phyloP scores from a whole-genome alignment of 805 yeast genomes.

The Candida argentea region DNA sequence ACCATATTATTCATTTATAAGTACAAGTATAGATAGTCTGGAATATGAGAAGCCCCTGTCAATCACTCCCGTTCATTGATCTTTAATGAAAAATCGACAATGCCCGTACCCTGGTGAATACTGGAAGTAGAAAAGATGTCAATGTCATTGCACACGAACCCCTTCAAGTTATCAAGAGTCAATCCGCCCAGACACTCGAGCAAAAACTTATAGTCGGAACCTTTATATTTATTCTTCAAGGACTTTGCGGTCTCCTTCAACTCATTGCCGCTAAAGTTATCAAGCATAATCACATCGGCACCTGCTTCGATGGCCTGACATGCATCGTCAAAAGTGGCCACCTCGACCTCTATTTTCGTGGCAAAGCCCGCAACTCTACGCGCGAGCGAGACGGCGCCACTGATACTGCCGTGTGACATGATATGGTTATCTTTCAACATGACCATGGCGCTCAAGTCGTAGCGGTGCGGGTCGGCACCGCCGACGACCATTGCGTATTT shows the following conservation, averaged over 20 bases:
- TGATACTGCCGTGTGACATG: constrained; percentile 88
- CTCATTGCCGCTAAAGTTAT: constrained; percentile 65
- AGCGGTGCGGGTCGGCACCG: constrained; percentile 87
- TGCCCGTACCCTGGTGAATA: constrained; percentile 83
- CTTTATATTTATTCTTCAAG: constrained; percentile 54
- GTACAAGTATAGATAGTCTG: too few species aligned
- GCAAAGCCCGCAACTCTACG: constrained; percentile 80
- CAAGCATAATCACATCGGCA: constrained; percentile 93
- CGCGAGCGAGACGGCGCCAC: constrained; percentile 71
- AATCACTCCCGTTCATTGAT: constrained; percentile 21
- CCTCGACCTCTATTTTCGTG: constrained; percentile 86
- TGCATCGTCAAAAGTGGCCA: constrained; percentile 77
- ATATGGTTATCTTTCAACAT: constrained; percentile 94
- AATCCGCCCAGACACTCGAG: constrained; percentile 92
- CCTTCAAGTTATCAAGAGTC: constrained; percentile 52
- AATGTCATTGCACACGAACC: constrained; percentile 64
- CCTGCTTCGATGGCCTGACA: constrained; percentile 90
- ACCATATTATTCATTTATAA: too few species aligned
- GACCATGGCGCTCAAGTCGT: constrained; percentile 87
- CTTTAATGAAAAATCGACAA: constrained; percentile 79
- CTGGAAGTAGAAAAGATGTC: constrained; percentile 88
- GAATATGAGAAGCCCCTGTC: too few species aligned
- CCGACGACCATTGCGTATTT: constrained; percentile 94
- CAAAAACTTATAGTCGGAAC: constrained; percentile 39
- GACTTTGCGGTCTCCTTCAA: constrained; percentile 54